A percentile compares a stretch with the other conserved stretches of the same genome.
Evolutionary conservation across 2,329 filamentous ascomycete genomes (phyloP).

Genomic region (Gliomastix tumulicola): DNA sequence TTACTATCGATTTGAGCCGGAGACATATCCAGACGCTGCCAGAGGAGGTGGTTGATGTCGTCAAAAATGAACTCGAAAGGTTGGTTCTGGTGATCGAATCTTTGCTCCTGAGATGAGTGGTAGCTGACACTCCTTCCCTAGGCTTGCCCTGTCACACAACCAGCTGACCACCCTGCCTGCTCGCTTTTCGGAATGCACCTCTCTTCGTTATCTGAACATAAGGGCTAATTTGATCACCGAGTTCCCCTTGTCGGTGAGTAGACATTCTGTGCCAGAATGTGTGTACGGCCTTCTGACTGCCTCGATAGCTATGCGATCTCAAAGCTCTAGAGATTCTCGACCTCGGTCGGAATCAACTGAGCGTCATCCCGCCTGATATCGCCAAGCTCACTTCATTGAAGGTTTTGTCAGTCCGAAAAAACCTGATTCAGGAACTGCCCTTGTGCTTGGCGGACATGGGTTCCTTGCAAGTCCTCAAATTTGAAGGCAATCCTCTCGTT

Average conservation of each 20-base stretch:
- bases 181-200: constrained; percentile 69
- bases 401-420: constrained; percentile 81
- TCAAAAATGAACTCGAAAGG: constrained; percentile 69
- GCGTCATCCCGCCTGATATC: constrained; percentile 70
- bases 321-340: constrained; percentile 88
- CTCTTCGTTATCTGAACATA: constrained; percentile 73
- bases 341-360: constrained; percentile 81
- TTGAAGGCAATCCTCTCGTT: constrained; percentile 79
- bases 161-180: constrained; percentile 61
- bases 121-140: constrained; percentile 21
- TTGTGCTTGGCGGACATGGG: constrained; percentile 82
- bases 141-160: constrained; percentile 77
- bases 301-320: constrained; percentile 69
- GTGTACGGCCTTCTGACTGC: constrained; percentile 11
- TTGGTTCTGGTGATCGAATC: constrained; percentile 24
- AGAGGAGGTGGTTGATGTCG: constrained; percentile 67
- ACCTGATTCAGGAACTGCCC: constrained; percentile 78
- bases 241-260: constrained; percentile 48
- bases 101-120: neutral
- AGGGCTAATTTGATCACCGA: constrained; percentile 67
- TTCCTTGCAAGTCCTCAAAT: constrained; percentile 80
- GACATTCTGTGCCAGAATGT: neutral
- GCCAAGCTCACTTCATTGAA: constrained; percentile 77
- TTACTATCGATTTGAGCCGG: constrained; percentile 73
- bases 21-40: constrained; percentile 66